Base-by-base conservation (phyloP, 2,329 filamentous ascomycete genomes). In the Alternaria sp. region DNA sequence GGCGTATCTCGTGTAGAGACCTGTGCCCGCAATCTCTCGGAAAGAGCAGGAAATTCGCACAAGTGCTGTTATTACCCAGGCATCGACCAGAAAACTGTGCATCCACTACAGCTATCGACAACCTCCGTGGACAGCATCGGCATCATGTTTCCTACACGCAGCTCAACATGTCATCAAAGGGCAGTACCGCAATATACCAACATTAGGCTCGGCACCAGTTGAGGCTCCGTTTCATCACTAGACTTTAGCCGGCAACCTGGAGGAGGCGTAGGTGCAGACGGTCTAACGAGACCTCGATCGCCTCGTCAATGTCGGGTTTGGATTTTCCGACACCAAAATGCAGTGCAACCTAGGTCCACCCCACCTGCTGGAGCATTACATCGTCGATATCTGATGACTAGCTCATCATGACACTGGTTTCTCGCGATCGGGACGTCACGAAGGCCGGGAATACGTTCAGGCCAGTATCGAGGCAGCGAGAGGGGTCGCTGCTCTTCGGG, bases 181-280 rank as follows among this genome's bases (percentile, higher is more conserved):
- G 41, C 26, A 14, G 43, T 43, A 53, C 43, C 33, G 41, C 28
- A 57, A 57, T 61, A 57, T 61, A 59, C 47, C 37, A 58, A 58
- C 44, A 58, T 53, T 49, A 30, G 57, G 55, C 57, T 58, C 55
- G 60, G 55, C 37, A 54, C 18, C 33, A 44, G 30, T 54, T 30
- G 60, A 59, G 50, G 28, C 41, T 59, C 30, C 25, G 30, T 59
- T 59, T 53, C 47, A 49, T 58, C 41, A 30, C 25, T 25, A 47
- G 23, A 62, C 56, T 62, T 62, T 62, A 62, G 49, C 55, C 55
- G 60, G 33, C 46, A 54, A 54, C 55, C 55, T 37, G 51, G 55
- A 54, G 46, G 55, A 43, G 56, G 47, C 28, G 30, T 26, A 50
- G 60, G 30, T 53, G 47, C 49, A 23, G 23, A 30, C 41, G 41